Evolutionary conservation across 2,329 filamentous ascomycete species (phyloP), one percentile per base, ranked within the genome.

Genomic region (Acrocalymma vagum): DNA sequence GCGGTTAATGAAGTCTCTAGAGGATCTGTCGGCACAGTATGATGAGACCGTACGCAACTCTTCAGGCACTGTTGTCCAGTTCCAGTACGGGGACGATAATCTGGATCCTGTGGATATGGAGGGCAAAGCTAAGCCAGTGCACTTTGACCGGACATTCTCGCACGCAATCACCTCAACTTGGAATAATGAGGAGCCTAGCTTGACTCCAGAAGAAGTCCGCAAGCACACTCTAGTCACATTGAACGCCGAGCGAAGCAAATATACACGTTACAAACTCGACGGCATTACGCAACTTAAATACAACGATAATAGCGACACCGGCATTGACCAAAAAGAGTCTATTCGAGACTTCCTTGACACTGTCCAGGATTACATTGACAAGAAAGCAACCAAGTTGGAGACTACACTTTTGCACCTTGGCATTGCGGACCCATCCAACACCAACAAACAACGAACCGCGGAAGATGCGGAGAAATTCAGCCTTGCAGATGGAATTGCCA

Each of bases 61-160:
- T 1, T 87, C 86, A 2, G 88, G 88, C 6, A 86, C 85, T 21
- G 87, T 99, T 46, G 91, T 99, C 2, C 94, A 99, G 66, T 97
- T 99, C 73, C 91, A 96, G 63, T 99, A 95, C 60, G 94, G 94
- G 67, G 94, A 94, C 21, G 94, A 99, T 63, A 92, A 93, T 51
- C 78, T 99, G 21, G 94, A 99, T 67, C 94, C 94, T 2, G 88
- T 96, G 14, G 92, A 97, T 64, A 99, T 99, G 93, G 94, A 99
- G 70, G 94, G 91, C 28, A 86, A 87, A 49, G 93, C 90, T 6
- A 90, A 89, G 58, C 94, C 94, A 4, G 94, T 99, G 34, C 83
- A 96, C 62, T 96, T 97, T 63, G 84, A 89, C 36, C 85, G 93
- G 30, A 96, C 93, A 0, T 97, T 90, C 78, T 90, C 84, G 13